phyloP scores from a whole-genome alignment of 805 yeast genomes.

The Lipomyces yamadae region DNA sequence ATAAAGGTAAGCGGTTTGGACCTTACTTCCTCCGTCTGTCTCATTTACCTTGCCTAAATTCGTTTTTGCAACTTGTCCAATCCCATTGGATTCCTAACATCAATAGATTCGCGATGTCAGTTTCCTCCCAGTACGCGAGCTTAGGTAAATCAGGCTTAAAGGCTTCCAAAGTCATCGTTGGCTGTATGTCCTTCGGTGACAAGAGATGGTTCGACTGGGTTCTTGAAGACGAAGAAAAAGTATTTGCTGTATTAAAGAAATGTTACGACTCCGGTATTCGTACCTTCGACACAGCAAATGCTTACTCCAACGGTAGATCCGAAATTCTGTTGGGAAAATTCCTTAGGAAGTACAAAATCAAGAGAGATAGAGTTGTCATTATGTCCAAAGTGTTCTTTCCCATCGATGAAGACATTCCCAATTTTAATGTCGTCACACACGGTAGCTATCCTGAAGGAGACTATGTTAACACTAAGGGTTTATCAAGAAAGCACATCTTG shows the following conservation, averaged over 20 bases:
- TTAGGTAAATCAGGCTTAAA: slow-evolving; percentile 16
- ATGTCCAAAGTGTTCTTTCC: slow-evolving; percentile 50
- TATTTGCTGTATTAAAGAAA: slow-evolving; percentile 1
- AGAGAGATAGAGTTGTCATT: slow-evolving; percentile 59
- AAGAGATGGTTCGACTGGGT: slow-evolving; percentile 11
- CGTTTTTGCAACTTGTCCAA: slow-evolving; percentile 5
- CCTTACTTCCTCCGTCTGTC: slow-evolving; percentile 1
- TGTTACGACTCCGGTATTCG: slow-evolving; percentile 47
- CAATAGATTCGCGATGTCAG: slow-evolving; percentile 3
- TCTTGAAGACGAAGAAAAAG: slow-evolving; percentile 14
- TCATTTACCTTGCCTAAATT: neutral
- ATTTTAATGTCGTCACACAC: slow-evolving; percentile 2
- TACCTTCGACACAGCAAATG: slow-evolving; percentile 51
- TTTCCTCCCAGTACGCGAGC: neutral
- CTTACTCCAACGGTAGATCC: slow-evolving; percentile 51
- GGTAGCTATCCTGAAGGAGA: slow-evolving; percentile 3
- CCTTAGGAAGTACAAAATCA: slow-evolving; percentile 55
- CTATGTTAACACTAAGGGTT: slow-evolving; percentile 3
- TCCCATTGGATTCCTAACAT: neutral
- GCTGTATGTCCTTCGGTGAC: slow-evolving; percentile 16
- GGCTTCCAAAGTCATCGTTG: slow-evolving; percentile 11
- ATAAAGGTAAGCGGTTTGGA: neutral
- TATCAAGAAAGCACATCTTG: slow-evolving; percentile 41
- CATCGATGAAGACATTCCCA: slow-evolving; percentile 7
- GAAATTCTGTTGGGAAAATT: slow-evolving; percentile 57